These are phyloP conservation scores for Microthlaspi erraticum DNA, from an alignment of 345 rosid species.

Conservation along the genomic window DNA sequence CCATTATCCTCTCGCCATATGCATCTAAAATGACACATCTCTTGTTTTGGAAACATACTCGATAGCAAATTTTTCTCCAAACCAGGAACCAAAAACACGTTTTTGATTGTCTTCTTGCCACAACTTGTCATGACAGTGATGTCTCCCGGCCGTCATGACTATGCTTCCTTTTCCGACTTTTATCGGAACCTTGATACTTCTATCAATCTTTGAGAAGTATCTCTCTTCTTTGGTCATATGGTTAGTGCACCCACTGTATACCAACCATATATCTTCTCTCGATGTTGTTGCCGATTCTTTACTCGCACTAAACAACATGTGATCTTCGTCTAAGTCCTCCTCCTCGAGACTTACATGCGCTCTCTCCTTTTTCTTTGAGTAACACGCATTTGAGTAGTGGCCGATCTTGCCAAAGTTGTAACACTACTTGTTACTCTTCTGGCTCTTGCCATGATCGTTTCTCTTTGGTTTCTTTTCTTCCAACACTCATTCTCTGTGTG, in stretches of 20 bases:
- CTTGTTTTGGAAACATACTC: neutral
- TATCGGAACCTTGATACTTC: neutral
- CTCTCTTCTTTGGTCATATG: slow-evolving; percentile 1
- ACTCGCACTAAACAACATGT: too few species aligned
- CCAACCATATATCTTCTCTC: neutral
- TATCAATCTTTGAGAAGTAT: neutral
- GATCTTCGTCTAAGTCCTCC: too few species aligned
- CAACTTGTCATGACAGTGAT: neutral
- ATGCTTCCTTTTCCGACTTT: neutral
- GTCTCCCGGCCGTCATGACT: neutral
- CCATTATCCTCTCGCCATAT: neutral
- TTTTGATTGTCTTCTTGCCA: neutral
- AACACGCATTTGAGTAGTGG: too few species aligned
- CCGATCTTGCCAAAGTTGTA: too few species aligned
- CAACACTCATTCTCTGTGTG: neutral
- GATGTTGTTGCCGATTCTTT: neutral
- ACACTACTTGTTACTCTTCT: too few species aligned
- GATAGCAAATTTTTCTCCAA: neutral
- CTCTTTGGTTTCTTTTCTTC: too few species aligned
- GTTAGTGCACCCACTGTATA: neutral
- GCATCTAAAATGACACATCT: neutral
- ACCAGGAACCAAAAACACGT: neutral
- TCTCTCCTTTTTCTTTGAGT: too few species aligned
- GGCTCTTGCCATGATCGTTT: too few species aligned
- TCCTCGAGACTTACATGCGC: too few species aligned